Base-by-base conservation (phyloP, 2,329 filamentous ascomycete genomes). In the Trichoderma simmonsii region DNA sequence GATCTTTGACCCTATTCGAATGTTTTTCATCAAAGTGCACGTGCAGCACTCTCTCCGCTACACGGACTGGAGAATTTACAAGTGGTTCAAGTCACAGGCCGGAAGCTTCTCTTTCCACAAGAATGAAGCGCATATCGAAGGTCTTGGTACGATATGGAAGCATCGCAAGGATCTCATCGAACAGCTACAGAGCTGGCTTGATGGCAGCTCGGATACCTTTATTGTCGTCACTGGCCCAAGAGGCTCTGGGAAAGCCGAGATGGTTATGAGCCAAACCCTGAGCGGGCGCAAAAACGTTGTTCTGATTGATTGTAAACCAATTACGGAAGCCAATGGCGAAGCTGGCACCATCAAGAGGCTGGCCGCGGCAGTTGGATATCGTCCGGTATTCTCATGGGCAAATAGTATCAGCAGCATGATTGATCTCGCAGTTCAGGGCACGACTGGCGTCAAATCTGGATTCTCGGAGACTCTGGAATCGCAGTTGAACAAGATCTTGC, bases 301-400 rank as follows among this genome's bases (percentile, higher is more conserved):
- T 3, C 85, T 97, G 4, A 89, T 98, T 59, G 96, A 99, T 82
- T 98, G 95, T 84, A 97, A 97, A 80, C 92, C 93, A 1, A 93
- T 98, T 12, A 92, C 95, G 72, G 95, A 98, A 81, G 94, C 95
- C 1, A 90, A 93, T 70, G 95, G 96, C 6, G 96, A 99, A 78
- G 91, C 91, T 8, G 89, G 91, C 3, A 97, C 93, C 0, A 97
- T 99, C 77, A 89, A 89, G 73, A 90, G 92, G 54, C 90, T 96
- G 6, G 96, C 95, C 1, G 83, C 86, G 1, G 90, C 95, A 74
- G 95, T 98, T 63, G 95, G 96, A 9, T 98, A 98, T 79, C 87
- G 93, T 9, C 96, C 96, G 0, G 90, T 99, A 0, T 99, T 99
- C 80, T 97, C 93, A 0, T 98, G 95, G 93, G 92, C 97, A 83